Evolutionary conservation across 257 asterid species (phyloP).

Genomic region (Coffea canephora): DNA sequence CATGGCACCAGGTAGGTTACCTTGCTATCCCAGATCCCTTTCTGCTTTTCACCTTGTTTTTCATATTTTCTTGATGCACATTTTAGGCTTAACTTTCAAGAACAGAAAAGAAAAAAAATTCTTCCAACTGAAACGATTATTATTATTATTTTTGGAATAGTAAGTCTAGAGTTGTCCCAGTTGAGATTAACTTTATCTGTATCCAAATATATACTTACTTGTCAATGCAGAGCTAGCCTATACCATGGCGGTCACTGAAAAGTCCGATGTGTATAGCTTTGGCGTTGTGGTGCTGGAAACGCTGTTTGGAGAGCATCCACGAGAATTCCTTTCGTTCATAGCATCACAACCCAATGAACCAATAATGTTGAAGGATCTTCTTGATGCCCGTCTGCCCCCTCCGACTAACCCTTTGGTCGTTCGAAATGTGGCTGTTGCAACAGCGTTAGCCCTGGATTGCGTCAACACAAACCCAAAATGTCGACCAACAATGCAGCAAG

Average conservation of each 20-base stretch:
- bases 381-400: neutral
- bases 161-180: neutral
- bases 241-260: neutral
- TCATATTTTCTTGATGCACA: too few relatives aligned
- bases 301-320: neutral
- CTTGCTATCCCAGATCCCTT: too few relatives aligned
- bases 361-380: neutral
- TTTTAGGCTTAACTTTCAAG: too few relatives aligned
- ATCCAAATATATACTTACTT: neutral
- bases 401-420: neutral
- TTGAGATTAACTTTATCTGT: too few relatives aligned
- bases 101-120: too few relatives aligned
- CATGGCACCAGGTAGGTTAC: too few relatives aligned
- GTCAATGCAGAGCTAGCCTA: neutral
- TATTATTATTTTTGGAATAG: too few relatives aligned
- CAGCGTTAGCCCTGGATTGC: neutral
- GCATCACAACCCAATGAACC: neutral
- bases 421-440: neutral
- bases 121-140: too few relatives aligned
- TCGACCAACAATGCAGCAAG: constrained; percentile 6
- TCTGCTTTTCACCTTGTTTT: too few relatives aligned
- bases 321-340: neutral
- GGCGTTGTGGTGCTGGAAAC: neutral
- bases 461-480: neutral
- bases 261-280: neutral